Evolutionary conservation across 2,329 filamentous ascomycete genomes (phyloP).

Genomic region (Endocalyx cinctus): DNA sequence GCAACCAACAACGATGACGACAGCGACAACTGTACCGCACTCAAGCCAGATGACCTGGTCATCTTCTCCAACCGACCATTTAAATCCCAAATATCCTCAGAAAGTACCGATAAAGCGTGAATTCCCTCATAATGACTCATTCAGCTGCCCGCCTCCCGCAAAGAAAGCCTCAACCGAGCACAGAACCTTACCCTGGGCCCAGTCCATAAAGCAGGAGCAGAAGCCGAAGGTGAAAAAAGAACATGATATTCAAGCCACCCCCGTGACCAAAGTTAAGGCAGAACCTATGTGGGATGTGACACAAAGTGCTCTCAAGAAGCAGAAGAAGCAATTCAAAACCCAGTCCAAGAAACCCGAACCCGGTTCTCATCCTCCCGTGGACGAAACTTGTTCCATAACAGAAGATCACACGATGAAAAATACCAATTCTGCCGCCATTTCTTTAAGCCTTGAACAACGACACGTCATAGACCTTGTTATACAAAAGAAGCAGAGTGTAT

Average conservation of each 20-base stretch:
- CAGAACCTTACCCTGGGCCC: too few relatives aligned
- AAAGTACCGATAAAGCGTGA: constrained; percentile 37
- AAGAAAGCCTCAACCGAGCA: too few relatives aligned
- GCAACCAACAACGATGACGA: constrained; percentile 22
- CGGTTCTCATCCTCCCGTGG: constrained; percentile 35
- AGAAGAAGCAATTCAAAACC: constrained; percentile 68
- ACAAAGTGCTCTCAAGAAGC: constrained; percentile 69
- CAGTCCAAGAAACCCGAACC: constrained; percentile 48
- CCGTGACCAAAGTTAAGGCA: constrained; percentile 29
- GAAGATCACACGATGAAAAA: constrained; percentile 24
- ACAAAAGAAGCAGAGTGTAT: constrained; percentile 78
- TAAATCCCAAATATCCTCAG: constrained; percentile 29
- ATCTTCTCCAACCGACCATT: constrained; percentile 53
- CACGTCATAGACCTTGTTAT: constrained; percentile 80
- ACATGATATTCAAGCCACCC: constrained; percentile 23
- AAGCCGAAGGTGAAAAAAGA: constrained; percentile 18
- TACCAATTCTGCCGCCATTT: constrained; percentile 50
- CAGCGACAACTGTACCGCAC: constrained; percentile 13
- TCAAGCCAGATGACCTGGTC: constrained; percentile 62
- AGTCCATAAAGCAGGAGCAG: too few relatives aligned
- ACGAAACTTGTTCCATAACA: constrained; percentile 41
- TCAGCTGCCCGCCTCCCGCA: constrained; percentile 28
- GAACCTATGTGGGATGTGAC: constrained; percentile 65
- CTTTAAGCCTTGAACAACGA: constrained; percentile 80
- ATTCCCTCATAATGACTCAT: constrained; percentile 27